These are phyloP conservation scores for Canariomyces notabilis DNA, from an alignment of 2,329 filamentous ascomycete species.

Conservation along the genomic window DNA sequence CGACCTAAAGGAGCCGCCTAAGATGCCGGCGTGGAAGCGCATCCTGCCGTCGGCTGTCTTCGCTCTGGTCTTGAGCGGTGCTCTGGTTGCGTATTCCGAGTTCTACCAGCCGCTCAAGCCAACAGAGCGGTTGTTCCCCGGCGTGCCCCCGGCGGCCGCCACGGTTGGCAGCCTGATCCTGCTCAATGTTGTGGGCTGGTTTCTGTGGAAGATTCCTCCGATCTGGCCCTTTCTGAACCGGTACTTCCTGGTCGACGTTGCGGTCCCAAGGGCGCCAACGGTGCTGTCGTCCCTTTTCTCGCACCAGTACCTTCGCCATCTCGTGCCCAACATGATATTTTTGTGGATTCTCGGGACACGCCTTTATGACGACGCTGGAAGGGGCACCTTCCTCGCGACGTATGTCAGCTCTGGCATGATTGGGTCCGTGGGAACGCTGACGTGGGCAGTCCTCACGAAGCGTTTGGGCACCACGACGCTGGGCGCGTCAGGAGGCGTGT, in stretches of 20 bases:
- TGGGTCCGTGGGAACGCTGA: constrained; percentile 55
- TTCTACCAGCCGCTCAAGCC: constrained; percentile 48
- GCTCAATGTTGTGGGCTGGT: constrained; percentile 53
- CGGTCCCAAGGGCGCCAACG: constrained; percentile 57
- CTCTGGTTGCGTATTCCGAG: constrained; percentile 39
- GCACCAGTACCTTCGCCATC: constrained; percentile 58
- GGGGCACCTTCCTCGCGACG: constrained; percentile 63
- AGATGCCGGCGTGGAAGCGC: constrained; percentile 48
- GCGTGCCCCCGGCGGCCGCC: constrained; percentile 56
- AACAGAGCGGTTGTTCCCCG: constrained; percentile 50
- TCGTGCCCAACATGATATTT: constrained; percentile 58
- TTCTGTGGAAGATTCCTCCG: constrained; percentile 59
- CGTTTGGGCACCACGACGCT: constrained; percentile 48
- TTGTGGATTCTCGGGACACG: constrained; percentile 62
- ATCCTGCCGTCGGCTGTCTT: constrained; percentile 51
- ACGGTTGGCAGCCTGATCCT: constrained; percentile 59
- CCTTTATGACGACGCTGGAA: constrained; percentile 65
- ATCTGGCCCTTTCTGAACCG: constrained; percentile 63
- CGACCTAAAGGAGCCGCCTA: constrained; percentile 46
- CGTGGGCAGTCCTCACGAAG: constrained; percentile 42
- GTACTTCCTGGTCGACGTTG: constrained; percentile 61
- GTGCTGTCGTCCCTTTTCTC: constrained; percentile 64
- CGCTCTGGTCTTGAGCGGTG: constrained; percentile 41
- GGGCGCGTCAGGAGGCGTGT: constrained; percentile 62
- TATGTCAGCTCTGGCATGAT: constrained; percentile 56